These are phyloP conservation scores for Ilyonectria destructans DNA, from an alignment of 2,329 filamentous ascomycete species.

Conservation along the genomic window DNA sequence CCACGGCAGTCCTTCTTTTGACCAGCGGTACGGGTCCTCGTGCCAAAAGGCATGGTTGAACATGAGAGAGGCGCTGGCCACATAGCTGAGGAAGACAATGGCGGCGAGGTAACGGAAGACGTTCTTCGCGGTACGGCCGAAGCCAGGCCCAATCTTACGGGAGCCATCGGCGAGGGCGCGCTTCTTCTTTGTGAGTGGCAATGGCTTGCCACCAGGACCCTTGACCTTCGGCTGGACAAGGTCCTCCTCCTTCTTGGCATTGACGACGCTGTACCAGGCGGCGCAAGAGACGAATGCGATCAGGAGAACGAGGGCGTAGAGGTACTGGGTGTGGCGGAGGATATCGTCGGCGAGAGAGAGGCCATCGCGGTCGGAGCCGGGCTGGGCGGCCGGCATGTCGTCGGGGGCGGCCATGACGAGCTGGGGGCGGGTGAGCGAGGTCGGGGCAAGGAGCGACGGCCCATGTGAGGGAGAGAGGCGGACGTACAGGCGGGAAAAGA, in stretches of 20 bases:
- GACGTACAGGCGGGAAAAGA: conserved; percentile 27
- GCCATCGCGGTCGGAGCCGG: conserved; percentile 46
- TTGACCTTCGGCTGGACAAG: conserved; percentile 66
- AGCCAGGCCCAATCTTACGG: conserved; percentile 65
- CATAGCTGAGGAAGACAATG: conserved; percentile 81
- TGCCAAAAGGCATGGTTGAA: conserved; percentile 79
- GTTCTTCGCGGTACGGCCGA: conserved; percentile 78
- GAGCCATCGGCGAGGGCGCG: conserved; percentile 63
- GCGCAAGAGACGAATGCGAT: conserved; percentile 67
- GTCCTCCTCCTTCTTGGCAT: conserved; percentile 66
- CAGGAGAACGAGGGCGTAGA: conserved; percentile 69
- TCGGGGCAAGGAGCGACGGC: conserved; percentile 44
- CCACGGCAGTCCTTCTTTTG: conserved; percentile 72
- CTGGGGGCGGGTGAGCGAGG: conserved; percentile 48
- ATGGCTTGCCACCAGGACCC: conserved; percentile 91
- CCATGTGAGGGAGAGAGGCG: conserved; percentile 37
- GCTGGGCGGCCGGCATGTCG: conserved; percentile 50
- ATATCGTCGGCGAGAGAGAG: conserved; percentile 59
- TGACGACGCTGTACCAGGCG: conserved; percentile 68
- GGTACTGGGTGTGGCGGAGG: conserved; percentile 64
- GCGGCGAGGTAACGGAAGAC: conserved; percentile 84
- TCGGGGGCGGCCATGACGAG: conserved; percentile 55
- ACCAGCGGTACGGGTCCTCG: conserved; percentile 58
- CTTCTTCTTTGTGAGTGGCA: conserved; percentile 78
- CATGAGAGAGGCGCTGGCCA: conserved; percentile 82